Conservation (phyloP, 2,329 filamentous ascomycete genomes). For the Penicillium sp. region DNA sequence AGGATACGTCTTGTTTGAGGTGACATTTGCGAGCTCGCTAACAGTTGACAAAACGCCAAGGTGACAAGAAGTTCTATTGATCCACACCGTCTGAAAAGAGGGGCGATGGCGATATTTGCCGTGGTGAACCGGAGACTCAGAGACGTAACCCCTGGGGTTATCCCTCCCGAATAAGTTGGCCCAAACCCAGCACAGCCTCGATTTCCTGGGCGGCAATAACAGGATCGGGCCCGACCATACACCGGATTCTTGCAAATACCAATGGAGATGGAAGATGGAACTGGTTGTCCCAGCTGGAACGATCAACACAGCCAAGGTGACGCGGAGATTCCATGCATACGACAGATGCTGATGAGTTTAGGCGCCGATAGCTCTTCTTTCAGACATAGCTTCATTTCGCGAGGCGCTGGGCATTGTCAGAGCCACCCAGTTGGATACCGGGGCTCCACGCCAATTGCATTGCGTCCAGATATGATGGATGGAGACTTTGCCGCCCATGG, state of each 20-base stretch:
- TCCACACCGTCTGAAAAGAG: background rate
- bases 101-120: background rate
- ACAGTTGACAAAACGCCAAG: slow-evolving; percentile 4
- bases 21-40: background rate
- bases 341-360: background rate
- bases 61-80: slow-evolving; percentile 1
- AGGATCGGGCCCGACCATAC: background rate
- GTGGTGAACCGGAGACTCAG: background rate
- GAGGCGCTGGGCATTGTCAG: slow-evolving; percentile 3
- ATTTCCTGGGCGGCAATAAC: background rate
- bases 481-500: slow-evolving; percentile 8
- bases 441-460: background rate
- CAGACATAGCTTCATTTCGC: background rate
- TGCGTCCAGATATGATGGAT: slow-evolving; percentile 3
- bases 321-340: background rate
- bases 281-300: background rate
- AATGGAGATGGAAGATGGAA: background rate
- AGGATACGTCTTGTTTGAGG: background rate
- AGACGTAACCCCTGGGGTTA: background rate
- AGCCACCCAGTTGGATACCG: slow-evolving; percentile 1
- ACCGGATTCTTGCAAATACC: too few species aligned
- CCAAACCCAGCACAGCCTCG: background rate
- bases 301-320: background rate
- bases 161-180: background rate
- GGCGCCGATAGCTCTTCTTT: background rate